These are phyloP conservation scores for Tuber magnatum DNA, from an alignment of 495 filamentous ascomycete species.

Conservation along the genomic window DNA sequence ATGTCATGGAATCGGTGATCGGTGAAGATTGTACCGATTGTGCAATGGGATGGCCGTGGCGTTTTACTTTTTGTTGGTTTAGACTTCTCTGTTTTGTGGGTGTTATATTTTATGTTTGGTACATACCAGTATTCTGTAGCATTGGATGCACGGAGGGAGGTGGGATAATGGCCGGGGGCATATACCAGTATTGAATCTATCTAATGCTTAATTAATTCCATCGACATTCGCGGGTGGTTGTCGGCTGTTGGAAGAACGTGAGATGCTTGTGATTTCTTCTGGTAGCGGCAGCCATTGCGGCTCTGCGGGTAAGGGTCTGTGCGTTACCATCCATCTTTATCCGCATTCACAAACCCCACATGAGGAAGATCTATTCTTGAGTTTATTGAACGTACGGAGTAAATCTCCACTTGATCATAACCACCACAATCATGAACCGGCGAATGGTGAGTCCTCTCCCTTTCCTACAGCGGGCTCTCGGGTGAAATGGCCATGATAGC, in stretches of 20 bases:
- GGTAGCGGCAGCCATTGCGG: neutral
- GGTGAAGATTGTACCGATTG: neutral
- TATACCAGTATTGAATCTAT: neutral
- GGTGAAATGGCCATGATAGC: constrained; percentile 2
- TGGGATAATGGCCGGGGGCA: neutral
- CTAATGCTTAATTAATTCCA: neutral
- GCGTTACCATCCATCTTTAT: neutral
- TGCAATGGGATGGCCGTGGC: neutral
- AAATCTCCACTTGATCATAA: neutral
- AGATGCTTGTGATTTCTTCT: neutral
- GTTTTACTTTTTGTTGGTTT: neutral
- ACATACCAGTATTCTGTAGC: constrained; percentile 1
- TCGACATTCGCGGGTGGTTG: neutral
- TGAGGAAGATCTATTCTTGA: neutral
- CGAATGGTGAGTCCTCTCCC: constrained; percentile 16
- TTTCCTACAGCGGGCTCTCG: neutral
- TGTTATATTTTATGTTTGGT: neutral
- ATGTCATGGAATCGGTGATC: neutral
- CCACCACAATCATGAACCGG: constrained; percentile 23
- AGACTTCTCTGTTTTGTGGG: neutral
- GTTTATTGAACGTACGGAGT: neutral
- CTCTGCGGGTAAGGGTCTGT: neutral
- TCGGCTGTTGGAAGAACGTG: neutral
- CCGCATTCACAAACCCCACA: neutral
- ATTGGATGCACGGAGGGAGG: neutral